Conservation (phyloP, 345 rosid genomes). For the Carallia brachiata region DNA sequence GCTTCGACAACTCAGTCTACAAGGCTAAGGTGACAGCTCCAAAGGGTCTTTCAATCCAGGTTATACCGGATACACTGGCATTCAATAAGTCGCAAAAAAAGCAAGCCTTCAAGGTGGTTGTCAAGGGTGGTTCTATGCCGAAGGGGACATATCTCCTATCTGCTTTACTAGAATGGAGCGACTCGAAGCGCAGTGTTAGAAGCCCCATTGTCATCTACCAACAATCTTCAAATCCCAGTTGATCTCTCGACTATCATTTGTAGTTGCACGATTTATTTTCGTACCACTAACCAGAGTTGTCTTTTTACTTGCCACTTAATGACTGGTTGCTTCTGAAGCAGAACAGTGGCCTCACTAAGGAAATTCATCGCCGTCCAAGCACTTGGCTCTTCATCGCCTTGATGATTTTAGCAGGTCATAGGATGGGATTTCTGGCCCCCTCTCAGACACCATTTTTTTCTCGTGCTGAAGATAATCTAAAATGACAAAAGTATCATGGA, state of each 20-base stretch:
- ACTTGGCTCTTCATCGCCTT: no score
- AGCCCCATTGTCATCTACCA: conserved; percentile 52
- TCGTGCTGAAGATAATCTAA: no score
- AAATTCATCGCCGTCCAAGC: no score
- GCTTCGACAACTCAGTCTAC: conserved; percentile 39
- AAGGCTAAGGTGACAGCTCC: conserved; percentile 52
- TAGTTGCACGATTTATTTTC: neutral
- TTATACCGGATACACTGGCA: conserved; percentile 45
- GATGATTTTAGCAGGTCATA: no score
- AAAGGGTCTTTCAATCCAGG: conserved; percentile 41
- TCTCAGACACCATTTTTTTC: no score
- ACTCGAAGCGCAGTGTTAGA: conserved; percentile 49
- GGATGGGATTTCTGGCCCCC: no score
- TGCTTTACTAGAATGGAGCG: conserved; percentile 60
- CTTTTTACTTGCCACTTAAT: no score
- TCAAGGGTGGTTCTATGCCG: conserved; percentile 40
- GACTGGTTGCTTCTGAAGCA: no score
- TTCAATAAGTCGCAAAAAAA: conserved; percentile 37
- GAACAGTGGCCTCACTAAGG: no score
- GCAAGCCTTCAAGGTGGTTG: conserved; percentile 48
- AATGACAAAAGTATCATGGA: no score
- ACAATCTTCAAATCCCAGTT: neutral
- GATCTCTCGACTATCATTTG: neutral
- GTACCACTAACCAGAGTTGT: neutral
- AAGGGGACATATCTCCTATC: conserved; percentile 32